Conservation (phyloP, 805 yeast species). For the Candida sithepensis region DNA sequence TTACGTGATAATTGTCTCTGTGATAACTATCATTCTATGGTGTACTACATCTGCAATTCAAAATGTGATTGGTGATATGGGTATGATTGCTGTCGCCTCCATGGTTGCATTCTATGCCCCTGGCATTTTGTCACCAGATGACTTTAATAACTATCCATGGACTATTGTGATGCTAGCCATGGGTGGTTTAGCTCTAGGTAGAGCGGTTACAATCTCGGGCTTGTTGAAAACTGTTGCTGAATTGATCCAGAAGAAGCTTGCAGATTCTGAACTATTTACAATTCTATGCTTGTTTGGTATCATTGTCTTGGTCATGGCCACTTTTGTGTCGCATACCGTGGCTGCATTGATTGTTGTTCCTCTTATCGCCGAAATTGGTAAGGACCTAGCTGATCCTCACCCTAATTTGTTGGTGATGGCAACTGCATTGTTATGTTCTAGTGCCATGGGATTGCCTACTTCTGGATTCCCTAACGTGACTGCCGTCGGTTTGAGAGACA, state of each 20-base stretch:
- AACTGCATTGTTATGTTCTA: slow-evolving; percentile 71
- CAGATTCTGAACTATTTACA: slow-evolving; percentile 64
- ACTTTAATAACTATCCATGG: slow-evolving; percentile 95
- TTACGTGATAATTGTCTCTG: slow-evolving; percentile 65
- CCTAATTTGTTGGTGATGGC: slow-evolving; percentile 76
- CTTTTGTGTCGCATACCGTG: slow-evolving; percentile 74
- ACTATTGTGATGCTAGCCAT: slow-evolving; percentile 91
- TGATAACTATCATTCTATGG: slow-evolving; percentile 80
- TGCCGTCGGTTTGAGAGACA: slow-evolving; percentile 92
- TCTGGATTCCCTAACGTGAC: slow-evolving; percentile 96
- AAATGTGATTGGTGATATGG: slow-evolving; percentile 87
- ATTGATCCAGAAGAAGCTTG: slow-evolving; percentile 61
- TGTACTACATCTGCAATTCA: slow-evolving; percentile 78
- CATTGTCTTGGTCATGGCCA: slow-evolving; percentile 78
- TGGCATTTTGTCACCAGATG: slow-evolving; percentile 81
- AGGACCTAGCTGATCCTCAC: slow-evolving; percentile 69
- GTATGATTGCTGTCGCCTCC: slow-evolving; percentile 90
- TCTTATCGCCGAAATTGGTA: slow-evolving; percentile 85
- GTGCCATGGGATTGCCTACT: slow-evolving; percentile 95
- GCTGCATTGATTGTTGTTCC: slow-evolving; percentile 89
- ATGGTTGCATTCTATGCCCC: slow-evolving; percentile 90
- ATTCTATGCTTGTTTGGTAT: slow-evolving; percentile 78
- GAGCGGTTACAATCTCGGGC: slow-evolving; percentile 91
- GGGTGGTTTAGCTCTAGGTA: slow-evolving; percentile 97
- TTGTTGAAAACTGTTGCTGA: slow-evolving; percentile 74